Base-by-base conservation (phyloP, 2,329 filamentous ascomycete genomes). In the Arthrobotrys conoides region DNA sequence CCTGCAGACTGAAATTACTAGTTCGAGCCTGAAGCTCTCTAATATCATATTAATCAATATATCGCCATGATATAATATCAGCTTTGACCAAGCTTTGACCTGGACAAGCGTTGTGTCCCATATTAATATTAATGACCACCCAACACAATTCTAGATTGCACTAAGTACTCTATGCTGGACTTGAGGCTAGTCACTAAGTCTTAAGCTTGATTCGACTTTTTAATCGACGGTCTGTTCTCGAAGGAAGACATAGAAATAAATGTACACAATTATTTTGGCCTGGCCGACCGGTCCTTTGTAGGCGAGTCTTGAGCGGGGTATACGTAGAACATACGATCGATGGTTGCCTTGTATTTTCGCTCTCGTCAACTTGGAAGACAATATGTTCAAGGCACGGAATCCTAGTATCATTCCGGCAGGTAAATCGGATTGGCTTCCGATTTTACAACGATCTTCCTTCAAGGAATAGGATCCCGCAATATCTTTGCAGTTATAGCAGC, bases 321-420 rank as follows among this genome's bases (percentile, higher is more conserved):
- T 61, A 18, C 18, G n/a, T 46, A 18, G n/a, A 18, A 5, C 33
- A 16, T 27, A 53, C 44, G n/a, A 59, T n/a, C 22, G 12, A 16
- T 68, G 51, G 71, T 38, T 75, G 71, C 63, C 70, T 75, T 75
- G 57, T 36, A 18, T 20, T 20, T 16, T 46, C 44, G n/a, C 30
- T 46, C 10, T 36, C 46, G 9, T 53, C 24, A 16, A 59, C 46
- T 64, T 72, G 53, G n/a, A 49, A 4, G 22, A 64, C 22, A 64
- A 20, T 18, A 8, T 27, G 18, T 14, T 38, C 27, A 6, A 55
- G 14, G 55, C 14, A 46, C 24, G 12, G 71, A 53, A 41, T 18
- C n/a, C 49, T 69, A 67, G 30, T 8, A 63, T 77, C 41, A 46
- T 77, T 67, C 66, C 38, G 72, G 66, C 66, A 77, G 67, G 59